Base-by-base conservation (phyloP, 1,139 yeast genomes). In the Pichia sp. region DNA sequence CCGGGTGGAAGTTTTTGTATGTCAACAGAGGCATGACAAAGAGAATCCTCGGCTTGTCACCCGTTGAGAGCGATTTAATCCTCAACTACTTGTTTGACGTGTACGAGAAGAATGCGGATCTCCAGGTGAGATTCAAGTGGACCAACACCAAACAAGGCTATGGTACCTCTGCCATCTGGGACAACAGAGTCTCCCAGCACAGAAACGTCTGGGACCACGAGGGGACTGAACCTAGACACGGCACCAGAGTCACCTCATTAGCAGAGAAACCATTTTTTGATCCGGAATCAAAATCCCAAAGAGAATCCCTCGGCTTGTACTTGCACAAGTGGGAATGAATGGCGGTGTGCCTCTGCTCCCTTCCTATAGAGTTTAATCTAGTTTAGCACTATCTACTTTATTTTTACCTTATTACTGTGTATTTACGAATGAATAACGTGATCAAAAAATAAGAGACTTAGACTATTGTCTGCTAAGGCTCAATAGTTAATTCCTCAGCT, bases 141-240 rank as follows among this genome's bases (percentile, higher is more conserved):
- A 73, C 73, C 10, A 30, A 45, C 34, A 42, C 46, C 46, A 42
- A 42, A 31, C 46, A 24, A 14, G 46, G 83, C 8, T 71, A 71
- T 46, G 83, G 83, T 33, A 75, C 81, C 34, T 75, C 81, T 55
- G 84, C 83, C 46, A 64, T 80, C 49, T 81, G 85, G 85, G 84
- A 80, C 61, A 80, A 81, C 71, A 69, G 84, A 67, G 63, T 77
- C 54, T 70, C 79, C 48, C 78, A 77, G 55, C 85, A 81, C 58
- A 46, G 55, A 48, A 51, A 54, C 30, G 77, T 77, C 42, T 74
- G 74, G 76, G 84, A 81, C 65, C 77, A 79, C 61, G 80, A 77
- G 61, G 79, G 78, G 31, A 57, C 65, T 55, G 78, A 75, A 52
- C 72, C 78, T 30, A 74, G 85, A 66, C 85, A 79, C 60, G 85